Base-by-base conservation (phyloP, 164 flowering plant genomes). In the Malania oleifera region DNA sequence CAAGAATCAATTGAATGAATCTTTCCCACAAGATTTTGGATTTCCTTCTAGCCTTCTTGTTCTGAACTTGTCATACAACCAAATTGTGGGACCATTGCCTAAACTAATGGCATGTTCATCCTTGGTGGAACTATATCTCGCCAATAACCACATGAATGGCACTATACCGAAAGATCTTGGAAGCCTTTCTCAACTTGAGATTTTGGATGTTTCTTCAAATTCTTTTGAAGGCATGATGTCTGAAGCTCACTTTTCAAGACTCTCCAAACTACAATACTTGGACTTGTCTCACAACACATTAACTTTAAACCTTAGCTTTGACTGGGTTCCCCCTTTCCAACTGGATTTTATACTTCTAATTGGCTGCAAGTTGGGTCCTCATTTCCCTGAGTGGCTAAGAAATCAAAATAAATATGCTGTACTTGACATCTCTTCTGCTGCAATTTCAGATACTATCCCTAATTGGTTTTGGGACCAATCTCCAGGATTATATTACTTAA, bases 251-350 rank as follows among this genome's bases (percentile, higher is more conserved):
- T 34, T 77, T 8, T 23, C 28, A 0, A 72, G 70, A 14, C 69
- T 75, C 43, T 12, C 59, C 17, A 40, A 28, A 3, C 45, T 75
- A 31, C 8, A 20, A 14, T 0, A 0, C 1, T 47, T 75, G 27
- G 39, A 51, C 24, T 2, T 63, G 24, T 57, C 70, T 37, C 39
- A 1, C 25, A 71, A 63, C 27, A 39, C 54, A 0, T 10, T 68
- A 22, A 13, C 54, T 1, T 35, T 69, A 7, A 59, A 52, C 13
- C 20, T 66, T 14, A 45, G 28, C 5, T 34, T 52, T 1, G 38
- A 60, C 24, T 71, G 75, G 71, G 13, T 57, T 37, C 75, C 73
- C 0, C 68, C 67, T 7, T 75, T 75, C 31, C 69, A 66, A 23
- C 61, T 69, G 2, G 7, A 50, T 2, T 0, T 0, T 7, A 12